These are phyloP conservation scores for Penicillium aurantiogriseum DNA, from an alignment of 2,329 filamentous ascomycete species.

Conservation along the genomic window DNA sequence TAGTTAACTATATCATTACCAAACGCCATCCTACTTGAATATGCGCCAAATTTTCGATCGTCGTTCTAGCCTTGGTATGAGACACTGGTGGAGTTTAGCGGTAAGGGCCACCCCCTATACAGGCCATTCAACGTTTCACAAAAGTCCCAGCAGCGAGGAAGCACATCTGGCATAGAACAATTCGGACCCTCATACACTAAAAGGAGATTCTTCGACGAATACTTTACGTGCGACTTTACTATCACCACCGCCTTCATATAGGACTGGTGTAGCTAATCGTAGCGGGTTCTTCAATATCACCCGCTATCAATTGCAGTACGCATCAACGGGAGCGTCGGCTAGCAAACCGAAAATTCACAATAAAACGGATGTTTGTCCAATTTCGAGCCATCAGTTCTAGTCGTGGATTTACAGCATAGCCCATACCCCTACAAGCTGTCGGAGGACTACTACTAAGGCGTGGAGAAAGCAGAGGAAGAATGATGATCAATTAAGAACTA, in stretches of 20 bases:
- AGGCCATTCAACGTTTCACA: neutral
- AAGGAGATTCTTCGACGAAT: neutral
- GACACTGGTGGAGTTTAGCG: neutral
- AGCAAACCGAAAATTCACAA: neutral
- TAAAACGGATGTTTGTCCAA: neutral
- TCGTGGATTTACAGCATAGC: neutral
- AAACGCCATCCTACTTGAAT: neutral
- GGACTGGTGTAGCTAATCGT: neutral
- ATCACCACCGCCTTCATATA: neutral
- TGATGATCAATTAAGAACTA: too few relatives aligned
- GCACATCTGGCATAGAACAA: neutral
- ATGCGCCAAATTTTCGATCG: neutral
- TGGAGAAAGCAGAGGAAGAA: too few relatives aligned
- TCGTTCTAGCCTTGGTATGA: neutral
- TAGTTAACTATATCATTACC: neutral
- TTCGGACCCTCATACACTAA: too few relatives aligned
- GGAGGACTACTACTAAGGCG: too few relatives aligned
- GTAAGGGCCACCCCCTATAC: neutral
- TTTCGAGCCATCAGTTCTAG: neutral
- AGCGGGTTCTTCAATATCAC: neutral
- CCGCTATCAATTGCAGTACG: neutral
- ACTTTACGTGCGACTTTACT: neutral
- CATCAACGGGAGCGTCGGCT: neutral
- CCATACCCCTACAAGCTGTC: neutral
- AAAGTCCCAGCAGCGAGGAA: too few relatives aligned